A percentile compares a stretch with the other conserved stretches of the same genome.
These are phyloP conservation scores for Botryotinia calthae DNA, from an alignment of 2,329 filamentous ascomycete species.

Conservation along the genomic window DNA sequence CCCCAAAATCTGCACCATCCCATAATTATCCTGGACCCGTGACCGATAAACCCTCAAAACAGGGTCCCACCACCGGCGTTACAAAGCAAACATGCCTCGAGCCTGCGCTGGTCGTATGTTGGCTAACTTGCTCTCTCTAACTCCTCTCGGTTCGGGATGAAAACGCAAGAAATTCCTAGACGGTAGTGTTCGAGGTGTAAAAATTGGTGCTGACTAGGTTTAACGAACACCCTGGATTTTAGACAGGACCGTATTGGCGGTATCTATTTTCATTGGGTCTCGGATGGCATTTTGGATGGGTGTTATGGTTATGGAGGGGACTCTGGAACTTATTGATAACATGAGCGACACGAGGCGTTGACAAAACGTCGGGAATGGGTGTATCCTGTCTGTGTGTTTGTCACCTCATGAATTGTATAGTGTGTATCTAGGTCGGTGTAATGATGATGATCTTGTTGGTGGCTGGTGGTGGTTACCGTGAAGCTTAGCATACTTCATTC, in stretches of 20 bases:
- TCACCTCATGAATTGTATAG: not conserved
- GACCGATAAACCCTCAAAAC: constrained; percentile 14
- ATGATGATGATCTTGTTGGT: not conserved
- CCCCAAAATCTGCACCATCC: not conserved
- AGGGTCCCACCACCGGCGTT: constrained; percentile 13
- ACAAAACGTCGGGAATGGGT: not conserved
- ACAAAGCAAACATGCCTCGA: not conserved
- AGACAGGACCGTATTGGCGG: constrained; percentile 16
- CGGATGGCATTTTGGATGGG: not conserved
- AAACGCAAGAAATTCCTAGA: not conserved
- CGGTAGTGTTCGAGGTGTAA: not conserved
- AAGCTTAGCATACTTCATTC: not conserved
- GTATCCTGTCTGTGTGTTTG: not conserved
- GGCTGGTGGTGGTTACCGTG: not conserved
- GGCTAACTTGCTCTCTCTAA: not conserved
- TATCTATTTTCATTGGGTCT: constrained; percentile 15
- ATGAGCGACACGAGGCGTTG: constrained; percentile 15
- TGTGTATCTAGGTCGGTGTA: not conserved
- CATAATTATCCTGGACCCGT: constrained; percentile 9
- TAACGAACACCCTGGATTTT: constrained; percentile 12
- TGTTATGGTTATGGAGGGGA: not conserved
- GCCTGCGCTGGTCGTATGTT: constrained; percentile 4
- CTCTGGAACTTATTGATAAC: not conserved
- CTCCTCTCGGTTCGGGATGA: constrained; percentile 8
- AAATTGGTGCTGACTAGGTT: not conserved